Evolutionary conservation across 1,284 basidiomycete species (phyloP).

Genomic region (Austroboletus niveus): DNA sequence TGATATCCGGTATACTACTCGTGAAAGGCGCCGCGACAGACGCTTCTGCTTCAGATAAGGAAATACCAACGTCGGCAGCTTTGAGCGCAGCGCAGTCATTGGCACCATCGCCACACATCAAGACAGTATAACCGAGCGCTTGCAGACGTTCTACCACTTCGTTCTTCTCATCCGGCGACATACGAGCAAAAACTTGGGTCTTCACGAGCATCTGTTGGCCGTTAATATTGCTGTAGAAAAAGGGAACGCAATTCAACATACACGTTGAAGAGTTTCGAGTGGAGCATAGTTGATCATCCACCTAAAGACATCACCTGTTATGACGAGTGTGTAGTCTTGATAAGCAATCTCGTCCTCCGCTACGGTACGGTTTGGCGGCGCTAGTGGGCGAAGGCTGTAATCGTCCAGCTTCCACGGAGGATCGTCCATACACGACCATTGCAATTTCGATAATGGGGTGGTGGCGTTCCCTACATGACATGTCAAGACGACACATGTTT

Average conservation of each 20-base stretch:
- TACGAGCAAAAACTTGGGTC: constrained; percentile 94
- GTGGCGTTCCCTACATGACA: constrained; percentile 53
- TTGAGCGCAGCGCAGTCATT: constrained; percentile 99
- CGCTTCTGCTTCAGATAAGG: constrained; percentile 96
- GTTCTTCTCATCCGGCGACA: constrained; percentile 99
- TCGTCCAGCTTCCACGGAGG: constrained; percentile 82
- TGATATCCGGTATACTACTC: constrained; percentile 90
- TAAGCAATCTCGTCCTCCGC: constrained; percentile 69
- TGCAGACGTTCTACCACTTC: constrained; percentile 97
- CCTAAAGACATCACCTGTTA: constrained; percentile 97
- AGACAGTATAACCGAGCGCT: constrained; percentile 89
- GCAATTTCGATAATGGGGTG: constrained; percentile 67
- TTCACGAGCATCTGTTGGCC: constrained; percentile 90
- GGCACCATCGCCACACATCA: constrained; percentile 99
- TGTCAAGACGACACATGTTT: neutral
- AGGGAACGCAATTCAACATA: constrained; percentile 38
- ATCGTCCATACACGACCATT: constrained; percentile 95
- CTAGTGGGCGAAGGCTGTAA: constrained; percentile 81
- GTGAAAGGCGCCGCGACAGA: constrained; percentile 99
- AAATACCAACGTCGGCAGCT: constrained; percentile 97
- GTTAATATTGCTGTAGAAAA: neutral
- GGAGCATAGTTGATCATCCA: constrained; percentile 99
- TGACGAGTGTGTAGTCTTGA: constrained; percentile 89
- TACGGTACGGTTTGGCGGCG: constrained; percentile 63
- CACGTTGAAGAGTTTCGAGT: constrained; percentile 89